Base-by-base conservation (phyloP, 1,139 yeast genomes). In the Nakaseomyces uthaithaninus region DNA sequence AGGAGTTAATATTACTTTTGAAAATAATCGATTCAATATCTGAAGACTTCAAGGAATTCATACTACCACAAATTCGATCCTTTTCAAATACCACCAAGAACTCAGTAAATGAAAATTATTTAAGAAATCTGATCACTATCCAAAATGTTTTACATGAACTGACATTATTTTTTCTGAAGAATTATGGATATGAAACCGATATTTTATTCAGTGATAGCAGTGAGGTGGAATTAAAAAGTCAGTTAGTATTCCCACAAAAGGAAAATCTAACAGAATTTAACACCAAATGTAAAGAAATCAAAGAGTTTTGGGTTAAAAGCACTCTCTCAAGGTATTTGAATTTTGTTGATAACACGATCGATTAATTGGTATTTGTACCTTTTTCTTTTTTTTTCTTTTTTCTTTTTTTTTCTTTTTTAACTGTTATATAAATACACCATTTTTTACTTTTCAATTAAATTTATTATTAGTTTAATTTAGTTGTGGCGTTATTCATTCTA, bases 21-120 rank as follows among this genome's bases (percentile, higher is more conserved):
- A 52, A 46, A 34, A 33, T 37, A n/a, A 37, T 57, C 4, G 58
- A 54, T 27, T 27, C 44, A 23, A 44, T 42, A 15, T 41, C 49
- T 2, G 61, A 56, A 33, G 57, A 55, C 26, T 26, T 52, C 3
- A 46, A 48, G 15, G 61, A 55, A 28, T 19, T 43, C 4, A 46
- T 54, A 14, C 39, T 46, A 11, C 60, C 55, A 26, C 7, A 31
- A 4, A 19, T 31, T 7, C 25, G 33, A 4, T n/a, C 10, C 9
- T 3, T 8, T 17, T 9, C n/a, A 16, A 14, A 17, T 17, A 8
- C n/a, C 11, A 17, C 11, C 12, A 15, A 28, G 4, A 31, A 12
- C 20, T 11, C 33, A 9, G 12, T 19, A 20, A 31, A 19, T 4
- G 25, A 28, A 8, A 6, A 16, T 3, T 20, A 31, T 11, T 3